A percentile compares a stretch with the other conserved stretches of the same genome.
Conservation (phyloP, 2,329 filamentous ascomycete species). For the Neopestalotiopsis sp. region DNA sequence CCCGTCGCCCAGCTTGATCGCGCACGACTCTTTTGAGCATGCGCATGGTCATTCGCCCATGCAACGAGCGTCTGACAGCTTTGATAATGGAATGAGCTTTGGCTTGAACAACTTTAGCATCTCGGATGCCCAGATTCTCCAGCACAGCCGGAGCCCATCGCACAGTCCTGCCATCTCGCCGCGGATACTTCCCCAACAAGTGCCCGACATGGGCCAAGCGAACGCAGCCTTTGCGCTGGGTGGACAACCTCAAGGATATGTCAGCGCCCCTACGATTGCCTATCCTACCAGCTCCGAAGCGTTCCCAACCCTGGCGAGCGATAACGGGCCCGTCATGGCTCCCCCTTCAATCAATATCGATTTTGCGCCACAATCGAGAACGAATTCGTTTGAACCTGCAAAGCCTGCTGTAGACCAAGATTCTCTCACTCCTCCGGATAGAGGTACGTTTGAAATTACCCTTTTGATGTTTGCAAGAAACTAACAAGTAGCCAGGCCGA, state of each 20-base stretch:
- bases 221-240: slow-evolving; percentile 51
- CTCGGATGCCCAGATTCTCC: slow-evolving; percentile 71
- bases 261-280: slow-evolving; percentile 48
- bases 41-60: slow-evolving; percentile 76
- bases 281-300: slow-evolving; percentile 48
- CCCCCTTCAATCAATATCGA: slow-evolving; percentile 96
- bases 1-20: slow-evolving; percentile 80
- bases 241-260: slow-evolving; percentile 44
- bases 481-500: slow-evolving; percentile 42
- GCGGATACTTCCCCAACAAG: slow-evolving; percentile 61
- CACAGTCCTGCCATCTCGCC: slow-evolving; percentile 73
- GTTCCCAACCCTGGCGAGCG: slow-evolving; percentile 56
- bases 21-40: slow-evolving; percentile 77
- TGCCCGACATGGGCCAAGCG: slow-evolving; percentile 56
- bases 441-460: slow-evolving; percentile 50
- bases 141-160: slow-evolving; percentile 79
- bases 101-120: slow-evolving; percentile 82
- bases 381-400: slow-evolving; percentile 68
- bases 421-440: slow-evolving; percentile 81
- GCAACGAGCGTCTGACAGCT: slow-evolving; percentile 72
- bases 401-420: slow-evolving; percentile 74
- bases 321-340: slow-evolving; percentile 73
- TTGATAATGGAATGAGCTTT: slow-evolving; percentile 76
- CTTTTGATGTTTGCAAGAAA: neutral
- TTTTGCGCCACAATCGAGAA: slow-evolving; percentile 77